Base-by-base conservation (phyloP, 495 filamentous ascomycete genomes). In the Aspergillus campestris region DNA sequence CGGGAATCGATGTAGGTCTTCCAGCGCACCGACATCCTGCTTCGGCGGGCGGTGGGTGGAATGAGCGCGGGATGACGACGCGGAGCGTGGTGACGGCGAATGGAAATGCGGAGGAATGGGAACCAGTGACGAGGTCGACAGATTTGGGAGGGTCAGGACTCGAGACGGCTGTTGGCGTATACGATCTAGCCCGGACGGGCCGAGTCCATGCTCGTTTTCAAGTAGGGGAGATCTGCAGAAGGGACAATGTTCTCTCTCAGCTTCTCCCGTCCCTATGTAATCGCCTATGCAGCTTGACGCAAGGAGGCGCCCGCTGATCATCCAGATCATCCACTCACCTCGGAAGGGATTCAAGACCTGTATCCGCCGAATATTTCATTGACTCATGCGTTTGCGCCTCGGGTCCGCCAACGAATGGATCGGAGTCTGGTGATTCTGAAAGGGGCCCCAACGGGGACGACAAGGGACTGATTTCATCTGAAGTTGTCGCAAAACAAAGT, bases 1-100 rank as follows among this genome's bases (percentile, higher is more conserved):
- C 2, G 94, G 91, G 58, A 97, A 99, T 36, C 89, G 80, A 37
- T 81, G 79, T 29, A 99, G 78, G 56, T 97, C 92, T 74, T 97
- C 92, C 55, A 83, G 71, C 49, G 89, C 84, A 37, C 78, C 78
- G 14, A 81, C 57, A 8, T 70, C 70, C 32, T 87, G 84, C 36
- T 83, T 90, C 45, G 75, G 59, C 11, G 83, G 78, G 28, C 78
- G 79, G 15, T 72, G 72, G 8, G 74, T 72, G 15, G 82, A 57
- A 24, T 74, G 71, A 5, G 66, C 59, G 52, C 78, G 72, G 24
- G 76, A 71, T 12, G 69, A 68, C n/a, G 78, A 73, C 32, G 65
- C 61, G 3, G 67, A 65, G 38, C 71, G 67, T 6, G 68, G 62
- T 56, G 85, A 75, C 12, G 86, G 86, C 33, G 77, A 66, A 29